Evolutionary conservation across 2,329 filamentous ascomycete species (phyloP).

Genomic region (Sporothrix globosa): DNA sequence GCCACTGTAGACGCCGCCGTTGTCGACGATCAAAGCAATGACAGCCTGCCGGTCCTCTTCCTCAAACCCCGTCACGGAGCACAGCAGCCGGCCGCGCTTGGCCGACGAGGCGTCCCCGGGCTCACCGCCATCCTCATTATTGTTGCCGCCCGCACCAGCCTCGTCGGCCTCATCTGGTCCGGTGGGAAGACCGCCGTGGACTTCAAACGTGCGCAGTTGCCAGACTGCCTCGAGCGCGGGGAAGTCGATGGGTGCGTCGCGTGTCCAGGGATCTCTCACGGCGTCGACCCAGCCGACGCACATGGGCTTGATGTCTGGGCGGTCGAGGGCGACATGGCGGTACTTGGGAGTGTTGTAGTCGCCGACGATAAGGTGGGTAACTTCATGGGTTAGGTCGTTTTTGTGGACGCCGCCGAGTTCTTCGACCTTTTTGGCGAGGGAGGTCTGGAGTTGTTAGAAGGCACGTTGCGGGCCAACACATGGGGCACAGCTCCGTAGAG

Average conservation of each 20-base stretch:
- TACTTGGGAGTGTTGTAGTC: conserved; percentile 91
- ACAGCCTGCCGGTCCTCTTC: conserved; percentile 70
- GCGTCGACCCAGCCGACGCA: conserved; percentile 82
- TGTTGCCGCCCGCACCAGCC: neutral
- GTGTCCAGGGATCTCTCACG: conserved; percentile 77
- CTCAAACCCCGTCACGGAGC: conserved; percentile 62
- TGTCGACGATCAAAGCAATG: conserved; percentile 64
- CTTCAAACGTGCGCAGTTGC: conserved; percentile 65
- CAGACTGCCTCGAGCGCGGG: conserved; percentile 67
- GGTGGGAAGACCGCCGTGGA: conserved; percentile 49
- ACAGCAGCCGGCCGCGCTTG: conserved; percentile 50
- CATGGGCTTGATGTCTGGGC: conserved; percentile 83
- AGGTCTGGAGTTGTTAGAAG: conserved; percentile 17
- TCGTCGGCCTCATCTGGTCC: conserved; percentile 36
- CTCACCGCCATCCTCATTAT: neutral
- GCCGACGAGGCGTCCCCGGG: conserved; percentile 33
- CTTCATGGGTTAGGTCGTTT: conserved; percentile 91
- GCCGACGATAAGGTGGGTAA: conserved; percentile 92
- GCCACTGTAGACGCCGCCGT: conserved; percentile 83
- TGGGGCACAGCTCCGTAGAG: neutral
- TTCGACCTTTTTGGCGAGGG: conserved; percentile 65
- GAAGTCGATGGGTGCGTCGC: conserved; percentile 75
- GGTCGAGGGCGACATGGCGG: conserved; percentile 86
- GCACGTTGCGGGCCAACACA: conserved; percentile 28
- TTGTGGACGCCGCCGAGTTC: conserved; percentile 88